These are phyloP conservation scores for Chytriomyces sp. DNA, from an alignment of 192 early-diverging fungal species.

Conservation along the genomic window DNA sequence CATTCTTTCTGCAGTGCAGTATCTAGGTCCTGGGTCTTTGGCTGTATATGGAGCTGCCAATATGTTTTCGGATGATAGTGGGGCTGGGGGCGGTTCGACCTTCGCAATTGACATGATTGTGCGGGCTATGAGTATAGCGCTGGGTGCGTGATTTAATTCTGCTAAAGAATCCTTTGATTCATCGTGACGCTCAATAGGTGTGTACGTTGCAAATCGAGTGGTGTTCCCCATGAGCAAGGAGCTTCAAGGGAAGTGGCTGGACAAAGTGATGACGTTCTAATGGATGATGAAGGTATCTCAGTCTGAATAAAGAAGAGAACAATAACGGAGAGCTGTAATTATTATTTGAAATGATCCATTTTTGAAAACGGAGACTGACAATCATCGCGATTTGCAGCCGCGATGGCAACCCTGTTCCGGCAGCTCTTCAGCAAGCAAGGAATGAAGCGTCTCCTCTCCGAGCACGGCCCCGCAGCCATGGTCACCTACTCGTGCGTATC, in stretches of 20 bases:
- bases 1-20: conserved; percentile 19
- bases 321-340: too few species aligned
- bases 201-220: conserved; percentile 14
- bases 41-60: conserved; percentile 2
- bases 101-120: conserved; percentile 28
- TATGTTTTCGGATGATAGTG: not conserved
- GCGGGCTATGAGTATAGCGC: conserved; percentile 11
- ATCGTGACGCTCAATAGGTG: not conserved
- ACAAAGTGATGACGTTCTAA: conserved; percentile 9
- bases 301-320: not conserved
- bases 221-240: not conserved
- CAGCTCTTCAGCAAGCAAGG: not conserved
- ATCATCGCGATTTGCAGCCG: not conserved
- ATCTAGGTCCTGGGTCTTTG: conserved; percentile 17
- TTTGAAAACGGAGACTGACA: not conserved
- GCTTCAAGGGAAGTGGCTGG: conserved; percentile 6
- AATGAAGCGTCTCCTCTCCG: conserved; percentile 24
- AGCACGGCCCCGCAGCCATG: conserved; percentile 36
- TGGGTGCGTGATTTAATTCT: not conserved
- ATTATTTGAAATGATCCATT: not conserved
- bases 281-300: not conserved
- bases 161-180: too few species aligned
- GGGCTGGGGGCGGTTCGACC: conserved; percentile 1
- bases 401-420: not conserved
- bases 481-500: conserved; percentile 41